These are phyloP conservation scores for Triticum urartu DNA, from an alignment of 176 grass and related monocot genomes.

Conservation along the genomic window DNA sequence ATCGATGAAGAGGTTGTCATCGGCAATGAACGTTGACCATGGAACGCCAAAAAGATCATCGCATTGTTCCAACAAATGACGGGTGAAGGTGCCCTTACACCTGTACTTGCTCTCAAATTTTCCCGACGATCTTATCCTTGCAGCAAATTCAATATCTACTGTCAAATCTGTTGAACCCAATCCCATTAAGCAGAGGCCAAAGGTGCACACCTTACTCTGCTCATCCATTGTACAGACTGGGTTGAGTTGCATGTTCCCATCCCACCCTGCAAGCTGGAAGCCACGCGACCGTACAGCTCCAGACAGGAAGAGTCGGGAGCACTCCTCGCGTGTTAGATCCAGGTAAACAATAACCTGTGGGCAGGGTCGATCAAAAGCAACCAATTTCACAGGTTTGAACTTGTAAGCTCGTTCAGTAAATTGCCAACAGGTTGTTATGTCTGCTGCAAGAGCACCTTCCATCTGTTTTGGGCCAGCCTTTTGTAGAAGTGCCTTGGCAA, in stretches of 20 bases:
- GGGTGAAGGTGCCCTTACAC: no score
- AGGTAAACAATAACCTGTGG: conserved; percentile 75
- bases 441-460: conserved; percentile 37
- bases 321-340: conserved; percentile 76
- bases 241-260: conserved; percentile 15
- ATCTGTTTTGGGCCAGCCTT: conserved; percentile 57
- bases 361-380: conserved; percentile 66
- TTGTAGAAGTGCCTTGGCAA: conserved; percentile 64
- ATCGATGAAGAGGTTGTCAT: no score
- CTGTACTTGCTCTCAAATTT: conserved; percentile 63
- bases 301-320: conserved; percentile 49
- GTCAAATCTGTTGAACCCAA: neutral
- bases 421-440: conserved; percentile 25
- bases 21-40: no score
- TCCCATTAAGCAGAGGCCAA: conserved; percentile 24
- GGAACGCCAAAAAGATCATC: no score
- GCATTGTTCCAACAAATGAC: no score
- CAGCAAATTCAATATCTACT: conserved; percentile 75
- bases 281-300: conserved; percentile 49
- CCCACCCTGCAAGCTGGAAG: conserved; percentile 59
- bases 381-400: conserved; percentile 69
- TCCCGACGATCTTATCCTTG: conserved; percentile 44
- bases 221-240: conserved; percentile 61
- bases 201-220: conserved; percentile 54
- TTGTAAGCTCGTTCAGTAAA: conserved; percentile 69